A percentile compares a stretch with the other conserved stretches of the same genome.
Evolutionary conservation across 805 yeast genomes (phyloP).

Genomic region (Candida manassasensis): DNA sequence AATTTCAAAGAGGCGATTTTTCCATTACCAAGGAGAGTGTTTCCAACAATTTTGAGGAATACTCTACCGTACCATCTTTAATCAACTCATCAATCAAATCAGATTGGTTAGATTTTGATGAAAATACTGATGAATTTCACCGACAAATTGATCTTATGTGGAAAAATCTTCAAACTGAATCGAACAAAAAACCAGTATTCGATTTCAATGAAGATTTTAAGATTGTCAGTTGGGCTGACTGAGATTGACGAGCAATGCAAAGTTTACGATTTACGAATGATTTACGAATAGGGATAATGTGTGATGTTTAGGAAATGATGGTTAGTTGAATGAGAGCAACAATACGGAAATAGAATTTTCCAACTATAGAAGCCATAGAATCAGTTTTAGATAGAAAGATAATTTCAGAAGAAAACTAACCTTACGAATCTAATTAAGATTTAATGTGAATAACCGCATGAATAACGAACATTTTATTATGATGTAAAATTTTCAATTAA

Average conservation of each 20-base stretch:
- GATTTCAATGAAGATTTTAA: constrained; percentile 4
- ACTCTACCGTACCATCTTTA: constrained; percentile 23
- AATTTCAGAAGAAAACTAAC: no score
- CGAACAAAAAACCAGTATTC: not conserved
- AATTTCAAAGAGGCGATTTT: constrained; percentile 3
- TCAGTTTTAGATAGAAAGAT: no score
- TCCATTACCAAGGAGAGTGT: not conserved
- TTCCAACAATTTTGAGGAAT: not conserved
- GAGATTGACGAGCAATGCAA: not conserved
- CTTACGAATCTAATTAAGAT: no score
- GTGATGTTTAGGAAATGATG: constrained; percentile 1
- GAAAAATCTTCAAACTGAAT: not conserved
- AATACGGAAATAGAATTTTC: no score
- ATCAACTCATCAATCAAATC: constrained; percentile 27
- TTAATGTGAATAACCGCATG: no score
- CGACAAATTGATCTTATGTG: constrained; percentile 2
- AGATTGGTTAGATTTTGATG: constrained; percentile 31
- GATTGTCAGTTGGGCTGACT: constrained; percentile 4
- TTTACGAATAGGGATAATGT: not conserved
- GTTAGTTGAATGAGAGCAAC: no score
- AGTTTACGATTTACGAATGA: not conserved
- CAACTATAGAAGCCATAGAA: no score
- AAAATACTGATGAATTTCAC: constrained; percentile 11
- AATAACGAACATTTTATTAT: no score
- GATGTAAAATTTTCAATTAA: no score